Evolutionary conservation across 768 basidiomycete species (phyloP).

Genomic region (Leccinum pellstonianum): DNA sequence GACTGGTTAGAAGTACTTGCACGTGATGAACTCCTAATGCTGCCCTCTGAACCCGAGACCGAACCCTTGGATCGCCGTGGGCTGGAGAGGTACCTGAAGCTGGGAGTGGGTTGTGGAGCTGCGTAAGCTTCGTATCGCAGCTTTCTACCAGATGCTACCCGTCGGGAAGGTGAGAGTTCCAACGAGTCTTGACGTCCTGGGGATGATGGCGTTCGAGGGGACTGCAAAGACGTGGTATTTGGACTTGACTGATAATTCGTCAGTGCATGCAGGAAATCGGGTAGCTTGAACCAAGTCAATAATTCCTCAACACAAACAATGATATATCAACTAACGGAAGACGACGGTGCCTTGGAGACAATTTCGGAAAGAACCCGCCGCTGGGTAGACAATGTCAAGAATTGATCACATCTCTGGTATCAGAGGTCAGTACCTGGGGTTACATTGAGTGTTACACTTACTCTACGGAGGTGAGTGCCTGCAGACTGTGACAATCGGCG

Average conservation of each 20-base stretch:
- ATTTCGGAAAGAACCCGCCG: conserved; percentile 46
- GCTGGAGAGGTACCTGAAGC: conserved; percentile 39
- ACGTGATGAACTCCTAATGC: conserved; percentile 33
- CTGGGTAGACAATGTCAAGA: conserved; percentile 48
- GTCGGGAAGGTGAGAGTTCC: conserved; percentile 21
- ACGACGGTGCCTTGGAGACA: conserved; percentile 46
- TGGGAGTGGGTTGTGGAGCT: conserved; percentile 50
- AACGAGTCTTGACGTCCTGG: conserved; percentile 19
- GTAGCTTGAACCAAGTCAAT: conserved; percentile 48
- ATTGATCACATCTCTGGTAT: conserved; percentile 68
- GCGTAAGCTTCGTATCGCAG: conserved; percentile 74
- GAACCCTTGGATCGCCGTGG: conserved; percentile 35
- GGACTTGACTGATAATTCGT: conserved; percentile 32
- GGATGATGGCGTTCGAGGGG: conserved; percentile 10
- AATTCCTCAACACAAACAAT: conserved; percentile 2
- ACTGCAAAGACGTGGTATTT: conserved; percentile 2
- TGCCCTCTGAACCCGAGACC: conserved; percentile 35
- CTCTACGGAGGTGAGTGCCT: conserved; percentile 57
- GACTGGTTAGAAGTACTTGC: conserved; percentile 24
- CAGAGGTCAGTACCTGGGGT: conserved; percentile 6
- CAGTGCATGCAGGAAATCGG: conserved; percentile 62
- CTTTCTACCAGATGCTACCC: conserved; percentile 40
- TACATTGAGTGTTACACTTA: conserved; percentile 30
- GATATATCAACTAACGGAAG: conserved; percentile 47
- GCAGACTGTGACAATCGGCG: conserved; percentile 42